Evolutionary conservation across 768 basidiomycete species (phyloP).

Genomic region (Neoboletus brunneissimus): DNA sequence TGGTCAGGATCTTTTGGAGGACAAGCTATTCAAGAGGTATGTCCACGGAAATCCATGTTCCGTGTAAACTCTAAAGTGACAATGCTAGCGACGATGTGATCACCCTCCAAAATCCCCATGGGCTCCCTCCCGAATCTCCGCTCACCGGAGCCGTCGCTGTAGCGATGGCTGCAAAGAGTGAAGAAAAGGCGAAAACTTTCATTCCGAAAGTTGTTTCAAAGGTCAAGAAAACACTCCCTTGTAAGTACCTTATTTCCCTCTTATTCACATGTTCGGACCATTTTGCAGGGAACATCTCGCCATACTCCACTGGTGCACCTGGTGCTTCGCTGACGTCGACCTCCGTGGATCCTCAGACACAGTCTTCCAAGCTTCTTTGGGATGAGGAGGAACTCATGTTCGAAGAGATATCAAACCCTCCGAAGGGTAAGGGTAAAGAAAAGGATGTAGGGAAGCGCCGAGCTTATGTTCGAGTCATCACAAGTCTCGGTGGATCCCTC

Average conservation of each 20-base stretch:
- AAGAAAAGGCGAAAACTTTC: slow-evolving; percentile 28
- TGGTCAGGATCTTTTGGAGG: slow-evolving; percentile 81
- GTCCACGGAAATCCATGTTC: slow-evolving; percentile 10
- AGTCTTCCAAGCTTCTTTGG: slow-evolving; percentile 79
- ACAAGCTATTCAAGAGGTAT: slow-evolving; percentile 82
- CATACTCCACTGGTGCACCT: slow-evolving; percentile 83
- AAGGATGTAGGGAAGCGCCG: slow-evolving; percentile 89
- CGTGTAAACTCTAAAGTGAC: not conserved
- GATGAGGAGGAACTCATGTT: slow-evolving; percentile 99
- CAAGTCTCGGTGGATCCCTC: slow-evolving; percentile 84
- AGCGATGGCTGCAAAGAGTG: slow-evolving; percentile 36
- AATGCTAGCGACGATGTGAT: slow-evolving; percentile 75
- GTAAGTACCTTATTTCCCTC: slow-evolving; percentile 38
- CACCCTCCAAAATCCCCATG: slow-evolving; percentile 91
- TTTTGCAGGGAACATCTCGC: slow-evolving; percentile 79
- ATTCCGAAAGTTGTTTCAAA: slow-evolving; percentile 37
- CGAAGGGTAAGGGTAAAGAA: slow-evolving; percentile 87
- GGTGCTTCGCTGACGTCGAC: slow-evolving; percentile 96
- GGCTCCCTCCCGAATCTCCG: slow-evolving; percentile 57
- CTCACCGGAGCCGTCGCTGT: slow-evolving; percentile 26
- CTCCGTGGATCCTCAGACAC: slow-evolving; percentile 72
- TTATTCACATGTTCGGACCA: not conserved
- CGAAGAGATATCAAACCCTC: slow-evolving; percentile 79
- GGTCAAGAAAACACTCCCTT: slow-evolving; percentile 60
- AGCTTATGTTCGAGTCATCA: slow-evolving; percentile 94